A percentile compares a stretch with the other conserved stretches of the same genome.
Evolutionary conservation across 176 grass and related monocot genomes (phyloP).

Genomic region (Puya raimondii): DNA sequence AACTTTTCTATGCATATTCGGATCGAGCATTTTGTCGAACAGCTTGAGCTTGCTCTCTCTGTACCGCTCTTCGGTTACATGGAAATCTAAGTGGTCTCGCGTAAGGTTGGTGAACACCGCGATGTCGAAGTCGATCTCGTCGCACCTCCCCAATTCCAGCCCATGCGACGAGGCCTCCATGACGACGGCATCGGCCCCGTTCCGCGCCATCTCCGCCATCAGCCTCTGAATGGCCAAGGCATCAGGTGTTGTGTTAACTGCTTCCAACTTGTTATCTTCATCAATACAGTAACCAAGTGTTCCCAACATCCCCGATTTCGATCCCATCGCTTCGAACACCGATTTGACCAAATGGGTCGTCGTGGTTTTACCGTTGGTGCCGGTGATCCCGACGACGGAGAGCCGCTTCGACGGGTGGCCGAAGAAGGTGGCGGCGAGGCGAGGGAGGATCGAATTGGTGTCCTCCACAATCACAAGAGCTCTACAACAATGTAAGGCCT

Average conservation of each 20-base stretch:
- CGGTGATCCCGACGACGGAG: constrained; percentile 19
- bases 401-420: constrained; percentile 16
- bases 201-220: constrained; percentile 23
- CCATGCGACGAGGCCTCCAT: constrained; percentile 20
- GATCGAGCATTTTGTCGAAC: constrained; percentile 17
- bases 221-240: constrained; percentile 10
- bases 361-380: constrained; percentile 19
- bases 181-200: constrained; percentile 15
- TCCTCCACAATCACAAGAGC: constrained; percentile 23
- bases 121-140: constrained; percentile 24
- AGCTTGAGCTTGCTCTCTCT: constrained; percentile 10
- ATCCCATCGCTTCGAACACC: constrained; percentile 21
- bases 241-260: constrained; percentile 5
- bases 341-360: constrained; percentile 18
- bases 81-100: constrained; percentile 16
- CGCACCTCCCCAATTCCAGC: constrained; percentile 11
- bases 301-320: constrained; percentile 16
- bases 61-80: constrained; percentile 19
- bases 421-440: constrained; percentile 19
- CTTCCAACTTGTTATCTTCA: constrained; percentile 20
- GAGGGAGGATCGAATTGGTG: constrained; percentile 1
- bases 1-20: constrained; percentile 17
- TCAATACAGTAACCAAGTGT: constrained; percentile 17
- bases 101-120: constrained; percentile 20
- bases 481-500: not conserved